Conservation (phyloP, 2,329 filamentous ascomycete genomes). For the Claviceps quebecensis region DNA sequence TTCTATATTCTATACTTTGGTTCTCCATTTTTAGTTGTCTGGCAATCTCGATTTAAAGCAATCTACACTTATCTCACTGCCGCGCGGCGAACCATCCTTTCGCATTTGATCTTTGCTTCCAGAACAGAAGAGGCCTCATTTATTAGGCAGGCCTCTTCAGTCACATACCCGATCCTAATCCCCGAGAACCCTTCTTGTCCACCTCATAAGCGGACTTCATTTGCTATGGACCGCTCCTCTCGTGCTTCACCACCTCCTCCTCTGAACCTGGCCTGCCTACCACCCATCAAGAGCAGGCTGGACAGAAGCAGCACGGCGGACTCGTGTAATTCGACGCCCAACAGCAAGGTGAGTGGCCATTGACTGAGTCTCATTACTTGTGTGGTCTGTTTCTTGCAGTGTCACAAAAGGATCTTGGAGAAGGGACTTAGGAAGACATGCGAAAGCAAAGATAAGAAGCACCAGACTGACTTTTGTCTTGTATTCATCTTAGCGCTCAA, state of each 20-base stretch:
- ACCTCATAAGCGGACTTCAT: neutral
- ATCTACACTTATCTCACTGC: too few relatives aligned
- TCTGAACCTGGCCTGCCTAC: constrained; percentile 5
- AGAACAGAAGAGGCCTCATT: too few relatives aligned
- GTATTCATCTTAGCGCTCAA: constrained; percentile 11
- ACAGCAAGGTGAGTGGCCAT: constrained; percentile 12
- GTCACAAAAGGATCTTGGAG: neutral
- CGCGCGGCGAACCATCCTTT: too few relatives aligned
- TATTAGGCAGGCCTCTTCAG: too few relatives aligned
- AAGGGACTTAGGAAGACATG: neutral
- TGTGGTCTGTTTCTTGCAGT: neutral
- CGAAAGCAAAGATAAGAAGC: neutral
- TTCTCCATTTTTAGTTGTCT: neutral
- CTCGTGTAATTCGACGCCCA: constrained; percentile 9
- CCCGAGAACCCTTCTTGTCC: too few relatives aligned
- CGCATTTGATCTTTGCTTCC: too few relatives aligned
- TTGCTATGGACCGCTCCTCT: constrained; percentile 4
- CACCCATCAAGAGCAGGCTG: constrained; percentile 10
- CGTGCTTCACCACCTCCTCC: constrained; percentile 7
- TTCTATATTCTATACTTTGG: neutral
- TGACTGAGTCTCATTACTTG: neutral
- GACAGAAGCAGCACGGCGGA: constrained; percentile 11
- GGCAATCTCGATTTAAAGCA: too few relatives aligned
- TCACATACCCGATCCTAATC: too few relatives aligned
- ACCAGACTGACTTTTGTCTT: constrained; percentile 9